These are phyloP conservation scores for Diaporthe nobilis DNA, from an alignment of 2,329 filamentous ascomycete species.

Conservation along the genomic window DNA sequence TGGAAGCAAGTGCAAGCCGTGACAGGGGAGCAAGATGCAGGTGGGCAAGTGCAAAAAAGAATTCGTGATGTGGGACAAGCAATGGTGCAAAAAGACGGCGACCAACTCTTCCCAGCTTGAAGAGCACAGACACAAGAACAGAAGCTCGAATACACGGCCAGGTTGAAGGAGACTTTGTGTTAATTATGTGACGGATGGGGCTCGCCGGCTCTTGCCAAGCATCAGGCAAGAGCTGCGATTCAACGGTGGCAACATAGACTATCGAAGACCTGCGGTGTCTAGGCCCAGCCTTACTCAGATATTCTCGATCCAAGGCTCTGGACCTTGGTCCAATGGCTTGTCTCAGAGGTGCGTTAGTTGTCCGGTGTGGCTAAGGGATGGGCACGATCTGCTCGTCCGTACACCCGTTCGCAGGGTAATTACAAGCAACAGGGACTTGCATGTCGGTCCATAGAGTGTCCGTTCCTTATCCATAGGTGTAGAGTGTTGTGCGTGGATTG, in stretches of 20 bases:
- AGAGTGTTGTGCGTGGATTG: background rate
- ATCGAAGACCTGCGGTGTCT: conserved; percentile 21
- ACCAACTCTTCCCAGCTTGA: background rate
- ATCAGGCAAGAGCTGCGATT: background rate
- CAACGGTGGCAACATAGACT: conserved; percentile 18
- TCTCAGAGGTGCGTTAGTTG: conserved; percentile 7
- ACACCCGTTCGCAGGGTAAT: background rate
- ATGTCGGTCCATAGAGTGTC: background rate
- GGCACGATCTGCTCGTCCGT: background rate
- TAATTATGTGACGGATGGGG: conserved; percentile 12
- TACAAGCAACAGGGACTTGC: background rate
- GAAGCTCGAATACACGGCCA: background rate
- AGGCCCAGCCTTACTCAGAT: background rate
- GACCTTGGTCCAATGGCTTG: conserved; percentile 7
- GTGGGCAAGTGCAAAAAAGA: background rate
- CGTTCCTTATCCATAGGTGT: background rate
- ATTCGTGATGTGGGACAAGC: conserved; percentile 11
- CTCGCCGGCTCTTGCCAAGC: background rate
- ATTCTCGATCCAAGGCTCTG: background rate
- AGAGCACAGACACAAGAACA: conserved; percentile 10
- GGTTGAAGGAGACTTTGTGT: background rate
- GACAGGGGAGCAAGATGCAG: background rate
- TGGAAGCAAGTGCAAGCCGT: conserved; percentile 8
- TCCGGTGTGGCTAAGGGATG: conserved; percentile 1
- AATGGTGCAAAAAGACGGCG: background rate